Base-by-base conservation (phyloP, 371 early-diverging fungal genomes). In the Zychaea mexicana region DNA sequence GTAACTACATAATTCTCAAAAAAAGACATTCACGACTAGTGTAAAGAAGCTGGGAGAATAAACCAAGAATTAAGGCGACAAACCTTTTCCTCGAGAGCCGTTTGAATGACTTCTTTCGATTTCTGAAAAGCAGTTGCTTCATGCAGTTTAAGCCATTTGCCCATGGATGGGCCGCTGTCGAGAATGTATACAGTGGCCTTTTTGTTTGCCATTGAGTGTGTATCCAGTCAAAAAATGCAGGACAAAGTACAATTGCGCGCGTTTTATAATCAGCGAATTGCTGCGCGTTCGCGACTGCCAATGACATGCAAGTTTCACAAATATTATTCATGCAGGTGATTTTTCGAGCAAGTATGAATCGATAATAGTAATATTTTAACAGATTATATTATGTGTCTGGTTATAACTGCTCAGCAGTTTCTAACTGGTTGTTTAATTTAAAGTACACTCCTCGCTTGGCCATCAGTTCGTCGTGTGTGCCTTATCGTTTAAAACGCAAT, bases 131-230 rank as follows among this genome's bases (percentile, higher is more conserved):
- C 74, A 13, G 75, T 69, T 8, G 69, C 65, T 8, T 74, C 56
- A 22, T 52, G 63, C 5, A 66, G 66, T 17, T 70, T 77, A 15
- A 78, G 69, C 27, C 71, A 71, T 17, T 62, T 49, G 38, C 71
- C 68, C 82, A 88, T 85, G 1, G 83, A 74, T 24, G 80, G 77
- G 6, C 74, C 64, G 2, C 85, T 81, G 67, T 91, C 89, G 28
- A 91, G 62, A 49, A 90, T 68, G 61, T 79, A 85, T 22, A 79
- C 67, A 2, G 91, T 88, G 28, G 87, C 89, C 62, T 78, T 84
- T 87, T 90, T 66, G 66, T 65, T 46, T 85, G 49, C 12, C 49
- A 49, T 49, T 36, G n/a, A n/a, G n/a, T n/a, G n/a, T 36, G 38
- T 36, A 36, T 36, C 9, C 38, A 36, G 38, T 9, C 38, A 36